Conservation (phyloP, 805 yeast species). For the Cyberlindnera saturnus region DNA sequence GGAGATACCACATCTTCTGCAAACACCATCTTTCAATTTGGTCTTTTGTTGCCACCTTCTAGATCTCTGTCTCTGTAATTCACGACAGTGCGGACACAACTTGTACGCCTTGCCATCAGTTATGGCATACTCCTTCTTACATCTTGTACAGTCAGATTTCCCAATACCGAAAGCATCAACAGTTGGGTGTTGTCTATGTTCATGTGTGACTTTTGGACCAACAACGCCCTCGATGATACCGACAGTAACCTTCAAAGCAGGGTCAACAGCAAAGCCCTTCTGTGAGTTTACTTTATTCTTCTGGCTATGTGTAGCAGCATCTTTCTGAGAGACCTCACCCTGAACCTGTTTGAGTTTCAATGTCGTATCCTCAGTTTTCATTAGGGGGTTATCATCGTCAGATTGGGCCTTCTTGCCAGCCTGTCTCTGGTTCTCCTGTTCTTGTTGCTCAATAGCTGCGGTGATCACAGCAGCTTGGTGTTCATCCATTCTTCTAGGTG, state of each 20-base stretch:
- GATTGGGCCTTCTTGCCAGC: background rate
- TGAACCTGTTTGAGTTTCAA: no score
- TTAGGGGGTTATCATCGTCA: no score
- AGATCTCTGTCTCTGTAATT: constrained; percentile 54
- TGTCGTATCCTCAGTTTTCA: no score
- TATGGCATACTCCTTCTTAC: constrained; percentile 54
- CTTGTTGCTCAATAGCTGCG: constrained; percentile 28
- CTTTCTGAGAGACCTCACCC: background rate
- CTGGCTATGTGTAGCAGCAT: background rate
- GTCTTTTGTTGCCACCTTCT: constrained; percentile 61
- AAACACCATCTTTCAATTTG: constrained; percentile 53
- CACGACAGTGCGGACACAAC: constrained; percentile 60
- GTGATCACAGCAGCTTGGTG: constrained; percentile 21
- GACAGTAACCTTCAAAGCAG: constrained; percentile 19
- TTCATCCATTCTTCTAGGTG: constrained; percentile 4
- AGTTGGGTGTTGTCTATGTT: background rate
- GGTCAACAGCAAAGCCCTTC: constrained; percentile 17
- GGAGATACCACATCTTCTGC: constrained; percentile 55
- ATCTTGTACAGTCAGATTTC: constrained; percentile 40
- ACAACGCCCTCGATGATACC: constrained; percentile 18
- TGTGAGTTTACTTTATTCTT: background rate
- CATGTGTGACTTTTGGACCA: constrained; percentile 15
- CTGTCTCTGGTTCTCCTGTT: constrained; percentile 24
- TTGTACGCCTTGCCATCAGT: constrained; percentile 36
- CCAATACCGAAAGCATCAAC: constrained; percentile 2